A percentile compares a stretch with the other conserved stretches of the same genome.
These are phyloP conservation scores for Talaromyces pinophilus DNA, from an alignment of 2,329 filamentous ascomycete genomes.

Conservation along the genomic window DNA sequence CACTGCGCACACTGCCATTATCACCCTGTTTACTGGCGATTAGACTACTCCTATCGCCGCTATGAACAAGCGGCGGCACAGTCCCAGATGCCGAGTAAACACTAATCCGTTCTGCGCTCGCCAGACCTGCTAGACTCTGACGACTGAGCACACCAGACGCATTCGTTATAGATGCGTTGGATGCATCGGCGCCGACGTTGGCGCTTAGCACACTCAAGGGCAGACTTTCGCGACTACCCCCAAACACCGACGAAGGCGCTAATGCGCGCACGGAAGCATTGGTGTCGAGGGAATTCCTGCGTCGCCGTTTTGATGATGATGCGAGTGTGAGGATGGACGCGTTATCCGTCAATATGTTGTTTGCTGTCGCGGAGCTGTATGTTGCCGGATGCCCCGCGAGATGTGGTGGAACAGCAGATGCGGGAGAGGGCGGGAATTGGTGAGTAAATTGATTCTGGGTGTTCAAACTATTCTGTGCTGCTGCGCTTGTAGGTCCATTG, in stretches of 20 bases:
- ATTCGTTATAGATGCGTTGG: conserved; percentile 45
- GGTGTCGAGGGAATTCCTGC: conserved; percentile 65
- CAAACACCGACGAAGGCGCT: conserved; percentile 64
- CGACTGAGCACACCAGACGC: conserved; percentile 46
- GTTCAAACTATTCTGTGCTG: conserved; percentile 38
- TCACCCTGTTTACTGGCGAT: conserved; percentile 71
- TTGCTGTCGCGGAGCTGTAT: conserved; percentile 62
- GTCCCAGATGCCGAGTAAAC: conserved; percentile 76
- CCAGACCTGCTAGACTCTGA: conserved; percentile 56
- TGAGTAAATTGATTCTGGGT: conserved; percentile 58
- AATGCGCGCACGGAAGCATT: conserved; percentile 67
- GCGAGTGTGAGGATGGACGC: conserved; percentile 66
- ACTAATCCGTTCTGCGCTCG: conserved; percentile 61
- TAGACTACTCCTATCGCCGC: conserved; percentile 77
- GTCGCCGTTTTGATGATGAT: conserved; percentile 63
- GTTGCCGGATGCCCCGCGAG: conserved; percentile 57
- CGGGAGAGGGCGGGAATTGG: conserved; percentile 61
- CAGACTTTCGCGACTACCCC: conserved; percentile 64
- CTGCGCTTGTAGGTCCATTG: conserved; percentile 35
- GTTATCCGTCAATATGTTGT: conserved; percentile 65
- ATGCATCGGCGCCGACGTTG: conserved; percentile 47
- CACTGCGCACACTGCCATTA: conserved; percentile 76
- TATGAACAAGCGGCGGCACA: conserved; percentile 53
- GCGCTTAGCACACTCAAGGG: conserved; percentile 63
- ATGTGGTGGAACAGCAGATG: conserved; percentile 63